These are phyloP conservation scores for Hypomyces perniciosus DNA, from an alignment of 2,329 filamentous ascomycete species.

Conservation along the genomic window DNA sequence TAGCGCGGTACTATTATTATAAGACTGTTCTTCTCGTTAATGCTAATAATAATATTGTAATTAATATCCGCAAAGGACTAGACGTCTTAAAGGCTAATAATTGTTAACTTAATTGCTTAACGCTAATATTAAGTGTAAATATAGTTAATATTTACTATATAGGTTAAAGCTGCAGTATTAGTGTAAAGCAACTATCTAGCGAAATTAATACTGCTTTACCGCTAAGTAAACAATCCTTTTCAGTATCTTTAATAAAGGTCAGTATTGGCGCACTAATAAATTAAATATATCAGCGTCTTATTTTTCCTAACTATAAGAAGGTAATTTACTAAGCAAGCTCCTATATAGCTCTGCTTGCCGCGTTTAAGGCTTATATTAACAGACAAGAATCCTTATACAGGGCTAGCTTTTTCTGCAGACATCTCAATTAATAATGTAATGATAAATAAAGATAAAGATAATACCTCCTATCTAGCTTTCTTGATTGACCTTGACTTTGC, in stretches of 20 bases:
- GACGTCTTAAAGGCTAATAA: constrained; percentile 30
- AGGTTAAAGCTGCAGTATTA: constrained; percentile 16
- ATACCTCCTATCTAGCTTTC: too few relatives aligned
- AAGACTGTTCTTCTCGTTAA: constrained; percentile 32
- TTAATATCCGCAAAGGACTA: constrained; percentile 27
- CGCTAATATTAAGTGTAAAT: too few relatives aligned
- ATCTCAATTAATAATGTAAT: too few relatives aligned
- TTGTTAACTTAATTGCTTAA: constrained; percentile 18
- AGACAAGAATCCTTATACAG: constrained; percentile 30
- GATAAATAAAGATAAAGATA: too few relatives aligned
- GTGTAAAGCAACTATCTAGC: constrained; percentile 25
- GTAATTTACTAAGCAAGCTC: constrained; percentile 36
- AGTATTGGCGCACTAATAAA: constrained; percentile 25
- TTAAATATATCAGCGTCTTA: constrained; percentile 33
- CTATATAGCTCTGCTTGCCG: constrained; percentile 26
- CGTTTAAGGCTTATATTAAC: constrained; percentile 30
- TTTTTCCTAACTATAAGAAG: constrained; percentile 34
- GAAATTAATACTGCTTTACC: constrained; percentile 19
- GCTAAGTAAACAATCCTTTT: constrained; percentile 23
- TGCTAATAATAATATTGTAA: constrained; percentile 28
- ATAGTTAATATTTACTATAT: constrained; percentile 10
- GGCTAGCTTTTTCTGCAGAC: constrained; percentile 27
- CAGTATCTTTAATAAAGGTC: constrained; percentile 21
- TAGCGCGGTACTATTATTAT: constrained; percentile 38
- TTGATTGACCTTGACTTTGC: too few relatives aligned